Base-by-base conservation (phyloP, 768 basidiomycete genomes). In the Podaxis sp. region DNA sequence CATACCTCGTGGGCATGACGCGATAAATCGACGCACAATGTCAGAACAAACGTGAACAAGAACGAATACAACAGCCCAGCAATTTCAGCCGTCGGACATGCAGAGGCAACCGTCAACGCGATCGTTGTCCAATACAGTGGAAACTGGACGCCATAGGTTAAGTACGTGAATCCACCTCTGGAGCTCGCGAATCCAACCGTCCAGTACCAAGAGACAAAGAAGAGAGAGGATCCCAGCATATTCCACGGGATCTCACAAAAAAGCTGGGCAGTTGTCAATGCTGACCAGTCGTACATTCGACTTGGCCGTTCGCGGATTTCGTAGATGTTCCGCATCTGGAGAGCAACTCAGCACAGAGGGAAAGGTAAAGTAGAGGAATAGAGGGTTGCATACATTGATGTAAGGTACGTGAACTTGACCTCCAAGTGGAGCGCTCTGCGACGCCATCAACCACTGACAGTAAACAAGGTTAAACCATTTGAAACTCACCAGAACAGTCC, bases 121-220 rank as follows among this genome's bases (percentile, higher is more conserved):
- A 89, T 78, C 0, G 87, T 83, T 15, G 86, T 86, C 67, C 84
- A 90, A 66, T 86, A 91, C 1, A 86, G 50, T 3, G 88, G 85
- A 71, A 85, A 89, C 49, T 84, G 69, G 9, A 89, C 68, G 0
- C 79, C 82, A 24, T 82, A 72, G 57, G 84, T 74, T 6, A 90
- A 77, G 71, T 82, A 88, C 1, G 83, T 85, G 71, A 81, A 88
- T 2, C 79, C 88, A 1, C 76, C 86, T 43, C 87, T 76, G 12
- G 79, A 76, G 5, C 68, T 76, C 2, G 77, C 76, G 69, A 85
- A 85, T 0, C 85, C 88, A 24, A 89, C 85, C 1, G 87, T 87
- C 85, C 85, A 90, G 70, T 82, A 91, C 88, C 88, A 91, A 69
- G 84, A 87, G 19, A 86, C 68, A 77, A 85, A 91, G 77, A 85